Conservation (phyloP, 2,329 filamentous ascomycete genomes). For the Ophiostoma australiae region DNA sequence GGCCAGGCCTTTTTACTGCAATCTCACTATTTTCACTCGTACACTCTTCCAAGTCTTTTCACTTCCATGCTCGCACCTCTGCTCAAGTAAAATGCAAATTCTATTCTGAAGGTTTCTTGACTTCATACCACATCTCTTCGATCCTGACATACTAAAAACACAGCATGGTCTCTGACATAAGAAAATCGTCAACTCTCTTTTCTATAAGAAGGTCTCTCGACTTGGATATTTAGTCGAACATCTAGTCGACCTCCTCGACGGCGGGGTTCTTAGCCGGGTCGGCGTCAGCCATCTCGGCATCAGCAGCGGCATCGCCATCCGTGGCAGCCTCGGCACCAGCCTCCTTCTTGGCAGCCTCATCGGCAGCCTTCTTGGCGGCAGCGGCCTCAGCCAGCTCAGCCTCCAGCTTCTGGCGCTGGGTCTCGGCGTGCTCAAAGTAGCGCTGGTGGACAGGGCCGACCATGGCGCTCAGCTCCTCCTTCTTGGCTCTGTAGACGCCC, state of each 20-base stretch:
- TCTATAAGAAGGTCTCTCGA: no score
- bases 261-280: slow-evolving; percentile 37
- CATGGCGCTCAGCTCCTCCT: slow-evolving; percentile 88
- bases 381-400: slow-evolving; percentile 74
- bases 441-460: slow-evolving; percentile 89
- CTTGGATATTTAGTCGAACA: neutral
- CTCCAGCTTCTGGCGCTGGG: slow-evolving; percentile 72
- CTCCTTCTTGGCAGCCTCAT: slow-evolving; percentile 45
- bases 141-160: slow-evolving; percentile 6
- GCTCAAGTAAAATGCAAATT: neutral
- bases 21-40: neutral
- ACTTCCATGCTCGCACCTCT: neutral
- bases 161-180: neutral
- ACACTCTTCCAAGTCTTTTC: no score
- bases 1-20: no score
- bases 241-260: slow-evolving; percentile 26
- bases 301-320: slow-evolving; percentile 40
- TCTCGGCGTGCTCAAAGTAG: slow-evolving; percentile 90
- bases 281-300: slow-evolving; percentile 61
- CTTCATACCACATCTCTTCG: slow-evolving; percentile 11
- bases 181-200: no score
- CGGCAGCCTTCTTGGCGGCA: slow-evolving; percentile 65
- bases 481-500: slow-evolving; percentile 88
- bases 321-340: slow-evolving; percentile 40
- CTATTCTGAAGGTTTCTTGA: slow-evolving; percentile 15